Base-by-base conservation (phyloP, 2,329 filamentous ascomycete species). In the Ophiostoma perfectum region DNA sequence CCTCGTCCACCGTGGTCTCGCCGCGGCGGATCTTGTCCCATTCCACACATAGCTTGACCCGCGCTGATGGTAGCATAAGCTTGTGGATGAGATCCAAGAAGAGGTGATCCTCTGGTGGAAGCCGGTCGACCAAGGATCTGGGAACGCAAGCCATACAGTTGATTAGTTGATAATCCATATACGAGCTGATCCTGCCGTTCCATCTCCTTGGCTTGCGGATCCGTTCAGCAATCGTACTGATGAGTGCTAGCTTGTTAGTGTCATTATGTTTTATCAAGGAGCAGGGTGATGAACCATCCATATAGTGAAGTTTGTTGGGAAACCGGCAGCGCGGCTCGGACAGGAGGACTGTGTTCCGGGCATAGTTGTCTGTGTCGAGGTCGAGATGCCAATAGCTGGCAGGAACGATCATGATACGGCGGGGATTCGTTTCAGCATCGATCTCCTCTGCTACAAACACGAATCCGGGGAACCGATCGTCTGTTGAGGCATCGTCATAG, bases 21-120 rank as follows among this genome's bases (percentile, higher is more conserved):
- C 58, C 58, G 38, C 58, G 58, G 36, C 58, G 58, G 4, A 62
- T 62, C 36, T 62, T 62, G 58, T 7, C 14, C 38, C 36, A 62
- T 41, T 62, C 58, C 6, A 39, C 8, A 38, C 36, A 42, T 36
- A 62, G 2, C 27, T 39, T 38, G 9, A 12, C 12, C 9, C 11
- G 36, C n/a, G 58, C 58, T 1, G n/a, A 55, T 5, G 49, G 49
- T 4, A 39, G 12, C 36, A n/a, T 11, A 4, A 41, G 36, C 41
- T 62, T 62, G 8, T 39, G 0, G 36, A n/a, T n/a, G 4, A 62
- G 36, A 16, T 62, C 36, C 8, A 62, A 16, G 7, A 42, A 62
- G 16, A 60, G 14, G n/a, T 60, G 55, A 27, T 62, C 38, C n/a
- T 62, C 58, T 9, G 36, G 58, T 8, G 58, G 58, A 11, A 62